Base-by-base conservation (phyloP, 305 asterid genomes). In the Salvia sclarea region DNA sequence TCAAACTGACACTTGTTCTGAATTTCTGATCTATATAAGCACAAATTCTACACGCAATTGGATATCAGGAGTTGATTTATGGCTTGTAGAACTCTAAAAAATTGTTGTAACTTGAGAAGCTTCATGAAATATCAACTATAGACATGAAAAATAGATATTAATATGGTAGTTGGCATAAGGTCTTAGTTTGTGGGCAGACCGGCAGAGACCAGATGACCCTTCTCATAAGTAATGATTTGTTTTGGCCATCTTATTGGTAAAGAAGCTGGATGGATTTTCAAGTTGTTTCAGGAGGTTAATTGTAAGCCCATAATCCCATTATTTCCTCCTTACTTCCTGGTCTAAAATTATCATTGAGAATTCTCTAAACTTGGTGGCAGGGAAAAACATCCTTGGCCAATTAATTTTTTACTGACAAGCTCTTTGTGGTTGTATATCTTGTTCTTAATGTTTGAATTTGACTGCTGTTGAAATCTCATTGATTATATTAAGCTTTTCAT, bases 161-260 rank as follows among this genome's bases (percentile, higher is more conserved):
- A 45, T 55, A 50, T 59, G 54, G 73, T 40, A 48, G 45, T 43
- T 71, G 33, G 13, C 47, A 9, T 14, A 13, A 21, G 71, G 59
- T 43, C 47, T 56, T 40, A 20, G 52, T 65, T 45, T 52, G 25
- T 66, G 24, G 52, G 14, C 55, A 47, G 54, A 21, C 61, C 18
- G 52, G 14, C 55, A 47, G 54, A 21, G 24, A 45, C 63, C 30
- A 45, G 47, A 16, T 61, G 22, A 20, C 37, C 44, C 1, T 53
- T 14, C 61, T 49, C 40, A 44, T 43, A 17, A 47, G 41, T 25
- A 13, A 48, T 55, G 44, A 22, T 25, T n/a, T 13, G 10, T 47
- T 43, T 43, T 41, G 55, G 30, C 8, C 17, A 6, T 47, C 25
- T 17, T 9, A 7, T 17, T 3, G 17, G 1, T 16, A 0, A 16